Evolutionary conservation across 2,329 filamentous ascomycete genomes (phyloP).

Genomic region (Cadophora gregata): DNA sequence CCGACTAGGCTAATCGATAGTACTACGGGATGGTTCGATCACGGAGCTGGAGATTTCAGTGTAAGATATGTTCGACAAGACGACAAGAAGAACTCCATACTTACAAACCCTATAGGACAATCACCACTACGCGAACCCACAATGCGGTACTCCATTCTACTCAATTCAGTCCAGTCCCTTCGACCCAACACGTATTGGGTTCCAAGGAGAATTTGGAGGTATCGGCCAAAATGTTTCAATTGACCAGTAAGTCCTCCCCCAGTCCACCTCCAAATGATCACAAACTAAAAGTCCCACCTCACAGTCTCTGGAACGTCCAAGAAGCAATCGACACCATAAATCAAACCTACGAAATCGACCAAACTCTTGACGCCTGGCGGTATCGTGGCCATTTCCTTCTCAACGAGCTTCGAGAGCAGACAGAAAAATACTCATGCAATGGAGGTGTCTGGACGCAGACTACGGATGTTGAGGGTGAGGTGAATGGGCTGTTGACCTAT

Average conservation of each 20-base stretch:
- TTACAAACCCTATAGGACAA: conserved; percentile 55
- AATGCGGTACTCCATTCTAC: conserved; percentile 74
- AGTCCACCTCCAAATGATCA: not conserved
- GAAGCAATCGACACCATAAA: conserved; percentile 64
- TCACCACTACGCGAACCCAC: conserved; percentile 73
- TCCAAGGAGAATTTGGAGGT: conserved; percentile 76
- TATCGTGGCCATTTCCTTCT: conserved; percentile 64
- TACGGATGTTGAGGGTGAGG: conserved; percentile 75
- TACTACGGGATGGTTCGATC: conserved; percentile 70
- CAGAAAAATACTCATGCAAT: conserved; percentile 60
- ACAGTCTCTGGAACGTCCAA: conserved; percentile 68
- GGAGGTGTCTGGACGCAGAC: conserved; percentile 77
- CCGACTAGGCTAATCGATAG: conserved; percentile 68
- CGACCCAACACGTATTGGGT: conserved; percentile 64
- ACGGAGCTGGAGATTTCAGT: conserved; percentile 69
- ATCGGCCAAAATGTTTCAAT: conserved; percentile 69
- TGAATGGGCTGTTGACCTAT: conserved; percentile 74
- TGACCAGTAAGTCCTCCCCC: conserved; percentile 56
- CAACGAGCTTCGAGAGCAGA: conserved; percentile 53
- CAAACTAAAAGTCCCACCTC: not conserved
- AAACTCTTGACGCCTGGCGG: conserved; percentile 62
- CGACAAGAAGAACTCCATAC: conserved; percentile 35
- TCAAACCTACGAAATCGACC: conserved; percentile 71
- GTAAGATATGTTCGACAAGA: conserved; percentile 29
- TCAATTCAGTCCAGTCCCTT: conserved; percentile 61